These are phyloP conservation scores for Amylostereum areolatum DNA, from an alignment of 1,284 basidiomycete genomes.

Conservation along the genomic window DNA sequence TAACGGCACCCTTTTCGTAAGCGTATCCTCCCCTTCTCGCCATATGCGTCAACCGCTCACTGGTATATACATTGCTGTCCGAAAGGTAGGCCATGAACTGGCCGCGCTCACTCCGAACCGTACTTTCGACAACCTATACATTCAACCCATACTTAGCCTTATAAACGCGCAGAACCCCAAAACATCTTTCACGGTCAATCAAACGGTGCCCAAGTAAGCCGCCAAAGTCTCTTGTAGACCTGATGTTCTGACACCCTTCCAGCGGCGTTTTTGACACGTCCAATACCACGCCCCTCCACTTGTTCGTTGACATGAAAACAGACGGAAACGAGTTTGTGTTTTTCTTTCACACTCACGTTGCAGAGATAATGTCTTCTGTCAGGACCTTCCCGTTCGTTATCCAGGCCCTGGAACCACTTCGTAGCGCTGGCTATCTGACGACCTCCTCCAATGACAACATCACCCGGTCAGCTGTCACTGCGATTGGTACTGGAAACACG, in stretches of 20 bases:
- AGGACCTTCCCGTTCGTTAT: constrained; percentile 43
- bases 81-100: constrained; percentile 42
- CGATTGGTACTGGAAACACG: constrained; percentile 51
- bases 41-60: neutral
- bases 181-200: constrained; percentile 32
- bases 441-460: constrained; percentile 38
- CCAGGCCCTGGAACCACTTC: constrained; percentile 40
- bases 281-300: constrained; percentile 34
- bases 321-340: constrained; percentile 37
- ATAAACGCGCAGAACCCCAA: constrained; percentile 38
- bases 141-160: constrained; percentile 40
- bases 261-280: constrained; percentile 45
- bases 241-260: constrained; percentile 11
- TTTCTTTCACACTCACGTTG: neutral
- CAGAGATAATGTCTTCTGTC: neutral
- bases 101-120: constrained; percentile 26
- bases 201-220: constrained; percentile 35
- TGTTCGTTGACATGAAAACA: constrained; percentile 49
- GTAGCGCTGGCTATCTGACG: constrained; percentile 39
- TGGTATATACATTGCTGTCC: neutral
- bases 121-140: constrained; percentile 38
- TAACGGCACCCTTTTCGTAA: constrained; percentile 40
- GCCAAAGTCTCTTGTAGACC: neutral
- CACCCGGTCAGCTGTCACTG: constrained; percentile 33
- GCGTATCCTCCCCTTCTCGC: constrained; percentile 7